Evolutionary conservation across 441 rosid genomes (phyloP).

Genomic region (Geranium incanum): DNA sequence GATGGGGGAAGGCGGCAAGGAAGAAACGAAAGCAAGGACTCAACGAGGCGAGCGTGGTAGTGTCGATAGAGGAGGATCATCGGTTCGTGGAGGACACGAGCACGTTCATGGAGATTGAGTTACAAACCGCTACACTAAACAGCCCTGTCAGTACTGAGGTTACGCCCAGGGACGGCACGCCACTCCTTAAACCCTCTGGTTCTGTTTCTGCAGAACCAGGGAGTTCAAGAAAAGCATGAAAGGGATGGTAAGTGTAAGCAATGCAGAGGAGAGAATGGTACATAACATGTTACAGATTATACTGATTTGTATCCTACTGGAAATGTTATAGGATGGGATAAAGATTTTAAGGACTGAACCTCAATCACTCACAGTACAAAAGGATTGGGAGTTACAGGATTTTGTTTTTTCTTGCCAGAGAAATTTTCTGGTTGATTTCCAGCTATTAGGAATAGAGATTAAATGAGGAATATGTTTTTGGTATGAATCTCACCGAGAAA

Average conservation of each 20-base stretch:
- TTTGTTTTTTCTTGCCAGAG: no score
- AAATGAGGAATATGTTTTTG: no score
- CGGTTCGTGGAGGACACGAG: slow-evolving; percentile 33
- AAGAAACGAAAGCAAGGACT: slow-evolving; percentile 58
- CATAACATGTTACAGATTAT: no score
- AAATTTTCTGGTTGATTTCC: no score
- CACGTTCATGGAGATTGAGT: slow-evolving; percentile 36
- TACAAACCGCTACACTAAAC: slow-evolving; percentile 31
- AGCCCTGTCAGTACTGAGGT: slow-evolving; percentile 43
- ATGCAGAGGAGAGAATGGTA: no score
- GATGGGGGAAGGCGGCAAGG: slow-evolving; percentile 74
- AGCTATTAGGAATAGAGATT: no score
- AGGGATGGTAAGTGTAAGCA: neutral
- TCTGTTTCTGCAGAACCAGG: slow-evolving; percentile 34
- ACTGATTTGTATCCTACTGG: no score
- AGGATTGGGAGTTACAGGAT: no score
- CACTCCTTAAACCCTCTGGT: slow-evolving; percentile 56
- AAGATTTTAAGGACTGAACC: no score
- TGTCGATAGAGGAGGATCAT: slow-evolving; percentile 63
- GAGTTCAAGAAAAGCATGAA: neutral
- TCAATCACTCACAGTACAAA: no score
- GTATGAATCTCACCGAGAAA: no score
- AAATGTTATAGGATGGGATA: no score
- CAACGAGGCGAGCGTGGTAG: slow-evolving; percentile 67
- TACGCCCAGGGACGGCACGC: slow-evolving; percentile 49